phyloP scores from a whole-genome alignment of 495 filamentous ascomycete species.

The Neurospora tetrasperma region DNA sequence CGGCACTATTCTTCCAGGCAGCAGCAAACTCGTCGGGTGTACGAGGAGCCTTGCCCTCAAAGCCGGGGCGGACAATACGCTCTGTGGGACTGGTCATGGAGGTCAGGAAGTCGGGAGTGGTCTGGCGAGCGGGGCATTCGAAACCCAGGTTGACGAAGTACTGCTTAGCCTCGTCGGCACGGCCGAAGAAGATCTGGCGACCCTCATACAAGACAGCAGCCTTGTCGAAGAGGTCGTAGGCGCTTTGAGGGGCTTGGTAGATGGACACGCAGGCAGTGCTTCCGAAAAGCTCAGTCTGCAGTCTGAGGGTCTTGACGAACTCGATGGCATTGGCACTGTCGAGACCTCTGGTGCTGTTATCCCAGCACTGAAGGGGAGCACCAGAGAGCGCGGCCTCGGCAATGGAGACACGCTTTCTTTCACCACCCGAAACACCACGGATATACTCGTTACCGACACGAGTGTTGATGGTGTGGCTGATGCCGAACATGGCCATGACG shows the following conservation, averaged over 20 bases:
- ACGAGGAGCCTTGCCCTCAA: constrained; percentile 53
- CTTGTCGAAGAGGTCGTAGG: constrained; percentile 75
- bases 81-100: constrained; percentile 66
- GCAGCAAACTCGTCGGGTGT: constrained; percentile 69
- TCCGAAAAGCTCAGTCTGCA: constrained; percentile 54
- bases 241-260: constrained; percentile 70
- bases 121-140: constrained; percentile 59
- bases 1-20: constrained; percentile 64
- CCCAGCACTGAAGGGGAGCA: constrained; percentile 71
- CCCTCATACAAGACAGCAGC: constrained; percentile 71
- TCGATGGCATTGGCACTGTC: constrained; percentile 77
- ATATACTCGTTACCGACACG: constrained; percentile 71
- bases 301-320: constrained; percentile 58
- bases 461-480: constrained; percentile 68
- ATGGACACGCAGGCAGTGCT: constrained; percentile 67
- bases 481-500: constrained; percentile 69
- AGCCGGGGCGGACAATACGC: constrained; percentile 52
- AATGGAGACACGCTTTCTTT: constrained; percentile 76
- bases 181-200: constrained; percentile 73
- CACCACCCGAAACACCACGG: constrained; percentile 71
- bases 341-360: constrained; percentile 71
- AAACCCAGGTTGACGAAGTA: constrained; percentile 72
- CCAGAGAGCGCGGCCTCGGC: constrained; percentile 58
- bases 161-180: constrained; percentile 47
- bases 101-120: constrained; percentile 71